Conservation (phyloP, 768 basidiomycete species). For the Zangia roseola region DNA sequence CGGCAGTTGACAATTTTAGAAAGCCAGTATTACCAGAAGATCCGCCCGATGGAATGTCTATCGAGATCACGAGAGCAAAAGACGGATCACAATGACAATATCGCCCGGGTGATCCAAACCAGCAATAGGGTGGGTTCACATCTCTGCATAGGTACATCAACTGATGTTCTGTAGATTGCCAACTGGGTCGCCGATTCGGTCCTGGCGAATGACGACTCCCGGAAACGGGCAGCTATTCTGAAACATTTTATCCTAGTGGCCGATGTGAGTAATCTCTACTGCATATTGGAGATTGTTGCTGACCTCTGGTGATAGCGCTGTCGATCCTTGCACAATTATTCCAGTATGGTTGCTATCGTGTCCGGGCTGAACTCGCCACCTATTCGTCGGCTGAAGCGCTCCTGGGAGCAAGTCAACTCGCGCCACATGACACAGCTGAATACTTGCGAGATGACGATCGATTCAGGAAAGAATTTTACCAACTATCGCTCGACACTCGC, state of each 20-base stretch:
- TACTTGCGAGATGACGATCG: slow-evolving; percentile 85
- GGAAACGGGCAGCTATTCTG: slow-evolving; percentile 74
- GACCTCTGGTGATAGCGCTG: slow-evolving; percentile 63
- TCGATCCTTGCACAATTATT: slow-evolving; percentile 87
- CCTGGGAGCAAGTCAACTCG: slow-evolving; percentile 85
- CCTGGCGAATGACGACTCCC: slow-evolving; percentile 77
- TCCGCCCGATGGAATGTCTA: slow-evolving; percentile 88
- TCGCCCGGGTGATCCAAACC: slow-evolving; percentile 82
- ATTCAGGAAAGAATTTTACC: slow-evolving; percentile 91
- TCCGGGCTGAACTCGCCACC: slow-evolving; percentile 94
- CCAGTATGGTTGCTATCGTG: slow-evolving; percentile 94
- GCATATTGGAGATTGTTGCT: not conserved
- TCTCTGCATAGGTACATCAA: not conserved
- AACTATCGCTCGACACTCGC: slow-evolving; percentile 87
- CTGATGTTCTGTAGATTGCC: slow-evolving; percentile 61
- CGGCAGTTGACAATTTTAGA: slow-evolving; percentile 93
- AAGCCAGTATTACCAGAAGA: slow-evolving; percentile 80
- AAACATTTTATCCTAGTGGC: slow-evolving; percentile 92
- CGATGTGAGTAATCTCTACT: slow-evolving; percentile 59
- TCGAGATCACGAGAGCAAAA: slow-evolving; percentile 77
- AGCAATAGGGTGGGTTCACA: slow-evolving; percentile 68
- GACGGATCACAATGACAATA: slow-evolving; percentile 75
- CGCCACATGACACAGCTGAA: slow-evolving; percentile 72
- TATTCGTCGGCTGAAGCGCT: slow-evolving; percentile 88
- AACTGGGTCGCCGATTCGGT: slow-evolving; percentile 90